A percentile compares a stretch with the other conserved stretches of the same genome.
Evolutionary conservation across 169 alveolate genomes (phyloP).

Genomic region (Cryptosporidium tyzzeri): DNA sequence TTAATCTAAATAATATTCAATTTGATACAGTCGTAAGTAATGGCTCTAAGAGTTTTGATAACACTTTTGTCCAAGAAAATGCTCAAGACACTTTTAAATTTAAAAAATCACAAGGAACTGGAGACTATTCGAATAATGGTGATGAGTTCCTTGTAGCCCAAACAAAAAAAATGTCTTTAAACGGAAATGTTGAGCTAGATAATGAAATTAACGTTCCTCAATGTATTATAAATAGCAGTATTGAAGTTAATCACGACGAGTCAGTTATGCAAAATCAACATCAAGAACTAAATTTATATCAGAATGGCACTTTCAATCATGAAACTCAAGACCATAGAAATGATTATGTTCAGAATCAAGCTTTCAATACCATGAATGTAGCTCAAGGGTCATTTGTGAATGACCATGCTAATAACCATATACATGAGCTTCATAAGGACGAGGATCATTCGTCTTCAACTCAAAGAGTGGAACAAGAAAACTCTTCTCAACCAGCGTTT

Average conservation of each 20-base stretch:
- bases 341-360: not conserved
- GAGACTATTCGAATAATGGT: not conserved
- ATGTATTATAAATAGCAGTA: not conserved
- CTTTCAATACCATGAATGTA: not conserved
- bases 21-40: not conserved
- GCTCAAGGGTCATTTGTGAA: not conserved
- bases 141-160: not conserved
- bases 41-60: not conserved
- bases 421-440: not conserved
- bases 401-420: not conserved
- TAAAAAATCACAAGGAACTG: not conserved
- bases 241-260: not conserved
- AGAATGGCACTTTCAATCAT: not conserved
- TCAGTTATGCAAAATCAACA: not conserved
- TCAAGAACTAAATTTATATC: not conserved
- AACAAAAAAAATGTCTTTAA: not conserved
- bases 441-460: not conserved
- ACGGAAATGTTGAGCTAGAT: not conserved
- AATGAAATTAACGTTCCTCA: not conserved
- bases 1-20: not conserved
- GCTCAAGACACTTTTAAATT: not conserved
- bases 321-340: not conserved
- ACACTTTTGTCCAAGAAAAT: not conserved
- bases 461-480: constrained; percentile 8
- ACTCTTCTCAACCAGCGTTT: not conserved